phyloP scores from a whole-genome alignment of 202 grass and related monocot species.

The Miscanthus sacchariflorus region DNA sequence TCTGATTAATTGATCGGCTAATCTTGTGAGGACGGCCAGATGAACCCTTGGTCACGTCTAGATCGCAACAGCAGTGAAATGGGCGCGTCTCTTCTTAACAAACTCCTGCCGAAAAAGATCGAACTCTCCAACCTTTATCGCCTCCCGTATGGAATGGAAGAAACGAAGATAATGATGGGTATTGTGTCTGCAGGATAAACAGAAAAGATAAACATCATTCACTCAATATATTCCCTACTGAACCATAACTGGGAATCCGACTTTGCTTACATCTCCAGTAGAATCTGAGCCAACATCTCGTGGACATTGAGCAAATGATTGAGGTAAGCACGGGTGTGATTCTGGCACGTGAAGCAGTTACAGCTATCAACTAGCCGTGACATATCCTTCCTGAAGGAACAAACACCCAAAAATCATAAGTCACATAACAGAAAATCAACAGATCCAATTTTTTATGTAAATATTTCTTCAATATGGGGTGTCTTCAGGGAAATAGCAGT shows the following conservation, averaged over 20 bases:
- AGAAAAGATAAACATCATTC: conserved; percentile 30
- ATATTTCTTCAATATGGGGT: conserved; percentile 7
- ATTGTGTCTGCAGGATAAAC: conserved; percentile 74
- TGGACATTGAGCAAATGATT: conserved; percentile 96
- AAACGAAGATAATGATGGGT: conserved; percentile 93
- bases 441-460: conserved; percentile 17
- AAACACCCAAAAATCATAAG: conserved; percentile 15
- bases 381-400: conserved; percentile 74
- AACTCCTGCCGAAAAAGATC: conserved; percentile 69
- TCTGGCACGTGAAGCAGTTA: conserved; percentile 90
- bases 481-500: background rate
- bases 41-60: conserved; percentile 37
- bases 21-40: background rate
- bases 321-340: conserved; percentile 93
- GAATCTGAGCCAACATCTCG: conserved; percentile 96
- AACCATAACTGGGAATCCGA: conserved; percentile 31
- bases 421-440: conserved; percentile 28
- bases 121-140: conserved; percentile 73
- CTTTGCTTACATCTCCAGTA: conserved; percentile 91
- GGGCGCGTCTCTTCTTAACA: conserved; percentile 58
- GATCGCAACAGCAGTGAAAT: conserved; percentile 50
- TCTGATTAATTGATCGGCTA: background rate
- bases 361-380: conserved; percentile 75
- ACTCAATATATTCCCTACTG: background rate
- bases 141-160: conserved; percentile 67